Conservation (phyloP, 257 asterid genomes). For the Gentiana straminea region DNA sequence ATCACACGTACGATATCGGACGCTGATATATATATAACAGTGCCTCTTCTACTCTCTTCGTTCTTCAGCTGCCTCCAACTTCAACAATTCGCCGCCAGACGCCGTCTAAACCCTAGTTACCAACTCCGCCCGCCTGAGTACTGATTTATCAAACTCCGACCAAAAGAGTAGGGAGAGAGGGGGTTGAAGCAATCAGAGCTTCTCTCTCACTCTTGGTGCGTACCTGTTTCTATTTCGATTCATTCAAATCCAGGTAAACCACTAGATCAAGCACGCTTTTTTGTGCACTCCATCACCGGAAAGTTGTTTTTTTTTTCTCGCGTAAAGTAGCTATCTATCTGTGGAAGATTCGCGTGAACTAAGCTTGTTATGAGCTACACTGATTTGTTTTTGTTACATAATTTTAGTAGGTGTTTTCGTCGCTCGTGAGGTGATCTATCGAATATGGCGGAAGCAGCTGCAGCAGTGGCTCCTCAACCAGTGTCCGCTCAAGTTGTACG, state of each 20-base stretch:
- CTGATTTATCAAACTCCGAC: slow-evolving; percentile 4
- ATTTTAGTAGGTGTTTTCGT: slow-evolving; percentile 10
- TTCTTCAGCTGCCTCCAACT: slow-evolving; percentile 12
- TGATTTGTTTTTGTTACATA: slow-evolving; percentile 7
- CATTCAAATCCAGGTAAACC: slow-evolving; percentile 39
- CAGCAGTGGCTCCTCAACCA: slow-evolving; percentile 29
- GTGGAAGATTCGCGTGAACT: not conserved
- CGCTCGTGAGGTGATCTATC: slow-evolving; percentile 23
- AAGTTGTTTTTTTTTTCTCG: not conserved
- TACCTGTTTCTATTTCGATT: slow-evolving; percentile 17
- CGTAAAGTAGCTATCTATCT: not conserved
- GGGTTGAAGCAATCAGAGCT: slow-evolving; percentile 15
- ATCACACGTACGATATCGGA: too few species aligned
- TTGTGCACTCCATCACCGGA: not conserved
- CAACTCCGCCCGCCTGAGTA: slow-evolving; percentile 14
- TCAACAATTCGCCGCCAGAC: slow-evolving; percentile 7
- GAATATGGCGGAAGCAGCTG: slow-evolving; percentile 42
- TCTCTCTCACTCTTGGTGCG: slow-evolving; percentile 21
- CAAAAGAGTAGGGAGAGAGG: slow-evolving; percentile 19
- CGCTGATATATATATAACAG: too few species aligned
- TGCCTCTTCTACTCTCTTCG: too few species aligned
- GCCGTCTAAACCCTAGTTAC: slow-evolving; percentile 39
- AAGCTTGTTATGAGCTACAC: not conserved
- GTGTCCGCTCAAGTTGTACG: slow-evolving; percentile 67
- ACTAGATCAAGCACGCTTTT: slow-evolving; percentile 18